Percentiles rank a stretch among this genome's conserved stretches.
These are phyloP conservation scores for Fremontodendron californicum DNA, from an alignment of 345 rosid species.

Conservation along the genomic window DNA sequence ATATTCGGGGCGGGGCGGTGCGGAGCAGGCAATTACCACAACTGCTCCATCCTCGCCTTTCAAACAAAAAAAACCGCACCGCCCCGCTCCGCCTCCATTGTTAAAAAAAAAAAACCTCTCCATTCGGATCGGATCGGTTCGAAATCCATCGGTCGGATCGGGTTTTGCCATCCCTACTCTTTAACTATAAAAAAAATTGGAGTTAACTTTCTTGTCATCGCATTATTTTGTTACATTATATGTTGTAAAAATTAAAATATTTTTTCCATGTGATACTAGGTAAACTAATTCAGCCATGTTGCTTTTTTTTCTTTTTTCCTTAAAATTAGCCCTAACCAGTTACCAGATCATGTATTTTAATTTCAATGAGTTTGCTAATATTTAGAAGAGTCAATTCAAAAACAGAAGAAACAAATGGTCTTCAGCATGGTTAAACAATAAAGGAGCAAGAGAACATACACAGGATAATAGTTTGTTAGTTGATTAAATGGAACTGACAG, in stretches of 20 bases:
- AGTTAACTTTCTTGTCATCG: background rate
- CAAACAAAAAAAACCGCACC: too few species aligned
- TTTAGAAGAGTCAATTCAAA: background rate
- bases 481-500: background rate
- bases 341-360: background rate
- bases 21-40: too few species aligned
- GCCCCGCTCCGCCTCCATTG: too few species aligned
- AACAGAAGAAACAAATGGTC: background rate
- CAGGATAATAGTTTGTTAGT: conserved; percentile 5
- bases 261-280: background rate
- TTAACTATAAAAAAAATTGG: background rate
- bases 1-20: too few species aligned
- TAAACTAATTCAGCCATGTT: background rate
- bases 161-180: too few species aligned
- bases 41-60: too few species aligned
- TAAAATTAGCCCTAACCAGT: background rate
- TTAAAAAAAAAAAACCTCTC: too few species aligned
- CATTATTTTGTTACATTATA: background rate
- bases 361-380: background rate
- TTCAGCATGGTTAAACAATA: background rate
- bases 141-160: too few species aligned
- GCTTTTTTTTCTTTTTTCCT: background rate
- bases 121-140: too few species aligned
- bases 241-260: background rate
- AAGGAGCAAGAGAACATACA: background rate